Evolutionary conservation across 2,329 filamentous ascomycete genomes (phyloP), one percentile per base, ranked within the genome.

Genomic region (Penicillium brevicompactum): DNA sequence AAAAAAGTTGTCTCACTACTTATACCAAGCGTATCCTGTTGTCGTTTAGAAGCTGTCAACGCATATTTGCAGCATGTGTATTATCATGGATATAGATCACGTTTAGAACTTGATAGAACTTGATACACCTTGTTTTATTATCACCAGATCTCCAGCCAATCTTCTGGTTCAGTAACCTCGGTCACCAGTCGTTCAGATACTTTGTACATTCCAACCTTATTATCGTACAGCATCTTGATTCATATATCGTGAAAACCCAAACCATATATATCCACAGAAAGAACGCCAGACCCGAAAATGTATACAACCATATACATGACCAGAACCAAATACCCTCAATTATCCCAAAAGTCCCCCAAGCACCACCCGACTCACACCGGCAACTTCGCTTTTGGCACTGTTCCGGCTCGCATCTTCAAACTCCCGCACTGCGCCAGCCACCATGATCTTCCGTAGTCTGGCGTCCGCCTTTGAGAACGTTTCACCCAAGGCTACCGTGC

Each of bases 381-480:
- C 87, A 46, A 97, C 81, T 76, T 99, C 94, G 11, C 84, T 84
- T 76, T 89, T 93, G 30, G 91, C 84, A 9, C 89, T 87, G 43
- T 79, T 80, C 44, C 93, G 81, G 71, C 89, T 94, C 18, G 86
- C 85, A 55, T 97, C 93, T 72, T 97, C 94, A 72, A 97, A 97
- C 69, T 99, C 94, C 63, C 92, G 87, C 46, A 97, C 88, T 1
- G 95, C 85, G 5, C 89, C 89, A 45, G 91, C 87, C 1, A 99
- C 84, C 57, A 99, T 88, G 48, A 97, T 87, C 77, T 97, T 97
- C 58, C 92, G 82, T 43, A 99, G 83, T 60, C 86, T 87, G 5
- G 87, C 84, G 74, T 99, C 94, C 0, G 90, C 91, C 74, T 99
- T 99, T 10, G 86, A 84, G 64, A 99, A 99, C 51, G 93, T 79